Base-by-base conservation (phyloP, 176 grass and related monocot species). In the Chloris gayana region DNA sequence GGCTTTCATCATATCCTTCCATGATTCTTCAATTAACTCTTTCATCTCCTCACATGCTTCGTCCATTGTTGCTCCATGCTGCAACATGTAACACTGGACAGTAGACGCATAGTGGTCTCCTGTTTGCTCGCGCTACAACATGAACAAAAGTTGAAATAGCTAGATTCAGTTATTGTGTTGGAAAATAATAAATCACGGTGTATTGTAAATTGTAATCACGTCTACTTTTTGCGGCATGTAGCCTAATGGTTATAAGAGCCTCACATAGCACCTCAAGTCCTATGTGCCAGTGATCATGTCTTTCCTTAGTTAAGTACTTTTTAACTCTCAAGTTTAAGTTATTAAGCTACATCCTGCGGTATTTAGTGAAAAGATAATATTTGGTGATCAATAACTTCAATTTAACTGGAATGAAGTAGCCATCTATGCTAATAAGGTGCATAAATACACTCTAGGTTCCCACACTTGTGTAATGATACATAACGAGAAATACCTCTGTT, bases 71-170 rank as follows among this genome's bases (percentile, higher is more conserved):
- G 46, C 38, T 11, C 68, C 49, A 32, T 88, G 75, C 64, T 83
- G 35, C 21, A 73, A 44, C 86, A 83, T 88, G 25, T 83, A 88
- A 46, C 86, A 67, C 7, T 83, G 58, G 21, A 88, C 57, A 1
- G 79, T 88, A 5, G 73, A 88, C 19, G 57, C 80, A 29, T 64
- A 14, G 4, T 88, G 79, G 0, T n/a, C 67, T 17, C 11, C 49
- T 56, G 9, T 54, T 78, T 88, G 83, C 41, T 85, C 83, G 9
- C 83, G 56, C 74, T 85, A 42, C 31, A 64, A 29, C 21, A 78
- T 0, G 18, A n/a, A 14, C 33, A 24, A 15, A 30, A 1, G 31
- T 63, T 34, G 33, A 35, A 51, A 61, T 63, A 46, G 7, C 27
- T 77, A 32, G 7, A 32, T 31, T 64, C 0, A 77, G 18, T 26